phyloP scores from a whole-genome alignment of 176 grass and related monocot species.

The Triticum timopheevii region DNA sequence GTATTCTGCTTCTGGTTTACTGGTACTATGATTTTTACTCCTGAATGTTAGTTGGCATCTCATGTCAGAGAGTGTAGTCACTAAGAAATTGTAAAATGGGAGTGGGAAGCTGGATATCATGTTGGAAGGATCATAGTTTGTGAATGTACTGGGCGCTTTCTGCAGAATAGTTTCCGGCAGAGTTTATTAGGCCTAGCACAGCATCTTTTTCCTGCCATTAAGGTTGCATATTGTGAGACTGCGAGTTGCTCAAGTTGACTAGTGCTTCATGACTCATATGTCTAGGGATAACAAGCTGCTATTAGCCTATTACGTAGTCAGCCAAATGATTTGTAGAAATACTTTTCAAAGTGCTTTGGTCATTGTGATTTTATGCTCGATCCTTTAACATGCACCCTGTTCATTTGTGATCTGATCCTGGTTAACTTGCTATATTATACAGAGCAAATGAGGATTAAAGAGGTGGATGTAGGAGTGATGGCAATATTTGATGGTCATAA shows the following conservation, averaged over 20 bases:
- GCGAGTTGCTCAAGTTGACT: no score
- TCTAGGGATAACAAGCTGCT: no score
- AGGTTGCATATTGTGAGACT: background rate
- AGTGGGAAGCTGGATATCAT: background rate
- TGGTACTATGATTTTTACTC: background rate
- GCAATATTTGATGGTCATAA: slow-evolving; percentile 98
- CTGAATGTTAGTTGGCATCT: background rate
- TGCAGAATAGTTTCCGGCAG: background rate
- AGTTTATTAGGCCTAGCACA: background rate
- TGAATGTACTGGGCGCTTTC: no score
- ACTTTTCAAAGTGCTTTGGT: no score
- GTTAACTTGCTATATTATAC: slow-evolving; percentile 20
- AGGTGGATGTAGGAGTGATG: slow-evolving; percentile 81
- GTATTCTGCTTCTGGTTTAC: background rate
- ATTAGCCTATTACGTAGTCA: background rate
- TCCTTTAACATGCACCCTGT: background rate
- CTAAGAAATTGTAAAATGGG: background rate
- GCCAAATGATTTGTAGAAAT: background rate
- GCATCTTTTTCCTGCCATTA: background rate
- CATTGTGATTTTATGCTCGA: background rate
- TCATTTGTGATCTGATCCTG: slow-evolving; percentile 6
- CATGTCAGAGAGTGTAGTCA: background rate
- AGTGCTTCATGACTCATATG: no score
- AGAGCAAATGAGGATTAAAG: slow-evolving; percentile 73
- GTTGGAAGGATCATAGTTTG: background rate